Evolutionary conservation across 2,329 filamentous ascomycete genomes (phyloP), one percentile per base, ranked within the genome.

Genomic region (Aureobasidium leucospermi): DNA sequence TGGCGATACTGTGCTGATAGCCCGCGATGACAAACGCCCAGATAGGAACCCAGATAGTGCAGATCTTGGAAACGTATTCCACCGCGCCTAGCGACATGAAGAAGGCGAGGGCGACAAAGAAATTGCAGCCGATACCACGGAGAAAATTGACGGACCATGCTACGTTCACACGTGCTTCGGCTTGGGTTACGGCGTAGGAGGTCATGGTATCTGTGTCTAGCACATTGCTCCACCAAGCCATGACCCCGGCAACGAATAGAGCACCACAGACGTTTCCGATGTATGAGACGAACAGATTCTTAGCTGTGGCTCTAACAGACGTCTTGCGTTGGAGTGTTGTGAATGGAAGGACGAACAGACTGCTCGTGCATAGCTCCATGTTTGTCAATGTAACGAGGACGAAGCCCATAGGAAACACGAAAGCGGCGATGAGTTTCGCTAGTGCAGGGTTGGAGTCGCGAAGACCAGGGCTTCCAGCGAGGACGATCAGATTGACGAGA

Each of bases 401-500:
- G 39, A 66, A 66, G 0, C 62, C 62, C 13, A 63, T 47, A 15
- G 64, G 64, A 23, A 63, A 64, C 5, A 45, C 53, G 15, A 63
- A 51, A 3, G 38, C 62, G 31, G 45, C 45, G 32, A 66, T 51
- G 9, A 66, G 45, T 1, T 52, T 63, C 16, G 58, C 63, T 1
- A 66, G 48, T 4, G 58, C 49, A n/a, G 64, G 62, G 28, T 66
- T 66, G 41, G 59, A 63, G 3, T 32, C 8, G 1, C 63, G 62
- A 3, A 66, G 60, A 39, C 63, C 58, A 7, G 69, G 63, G 52
- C 73, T 68, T 13, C 67, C 66, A 1, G 66, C 66, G 2, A 66
- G 66, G n/a, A 70, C 66, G 16, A 71, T 67, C 62, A 73, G 67
- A 19, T 69, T 65, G 51, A 69, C 70, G 46, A 71, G 71, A 6